These are phyloP conservation scores for Cyberlindnera saturnus DNA, from an alignment of 805 yeast genomes.

Conservation along the genomic window DNA sequence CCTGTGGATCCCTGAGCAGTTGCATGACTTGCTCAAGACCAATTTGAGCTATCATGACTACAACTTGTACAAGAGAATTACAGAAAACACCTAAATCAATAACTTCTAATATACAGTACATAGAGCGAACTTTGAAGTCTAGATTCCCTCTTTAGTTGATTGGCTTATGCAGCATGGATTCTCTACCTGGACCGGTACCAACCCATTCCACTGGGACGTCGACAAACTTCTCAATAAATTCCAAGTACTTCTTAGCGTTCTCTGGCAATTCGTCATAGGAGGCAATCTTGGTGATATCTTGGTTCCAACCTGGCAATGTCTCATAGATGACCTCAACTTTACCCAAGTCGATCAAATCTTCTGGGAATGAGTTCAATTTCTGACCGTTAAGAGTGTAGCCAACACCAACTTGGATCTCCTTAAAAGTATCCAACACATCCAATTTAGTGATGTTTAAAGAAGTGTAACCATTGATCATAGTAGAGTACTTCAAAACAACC, in stretches of 20 bases:
- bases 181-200: slow-evolving; percentile 98
- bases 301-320: slow-evolving; percentile 92
- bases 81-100: not conserved
- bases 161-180: slow-evolving; percentile 71
- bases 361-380: slow-evolving; percentile 79
- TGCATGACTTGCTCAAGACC: slow-evolving; percentile 25
- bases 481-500: slow-evolving; percentile 88
- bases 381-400: slow-evolving; percentile 78
- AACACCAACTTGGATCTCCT: slow-evolving; percentile 83
- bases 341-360: slow-evolving; percentile 74
- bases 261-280: slow-evolving; percentile 76
- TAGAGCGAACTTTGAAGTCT: not conserved
- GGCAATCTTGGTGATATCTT: slow-evolving; percentile 68
- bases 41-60: slow-evolving; percentile 43
- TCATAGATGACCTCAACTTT: slow-evolving; percentile 89
- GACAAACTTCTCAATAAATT: slow-evolving; percentile 79
- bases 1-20: slow-evolving; percentile 40
- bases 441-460: slow-evolving; percentile 89
- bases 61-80: slow-evolving; percentile 35
- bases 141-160: slow-evolving; percentile 3
- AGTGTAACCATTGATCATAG: slow-evolving; percentile 92
- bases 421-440: slow-evolving; percentile 88
- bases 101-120: not conserved
- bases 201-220: slow-evolving; percentile 91
- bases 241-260: slow-evolving; percentile 79